Base-by-base conservation (phyloP, 148 eudicot genomes). In the Spergularia marina region DNA sequence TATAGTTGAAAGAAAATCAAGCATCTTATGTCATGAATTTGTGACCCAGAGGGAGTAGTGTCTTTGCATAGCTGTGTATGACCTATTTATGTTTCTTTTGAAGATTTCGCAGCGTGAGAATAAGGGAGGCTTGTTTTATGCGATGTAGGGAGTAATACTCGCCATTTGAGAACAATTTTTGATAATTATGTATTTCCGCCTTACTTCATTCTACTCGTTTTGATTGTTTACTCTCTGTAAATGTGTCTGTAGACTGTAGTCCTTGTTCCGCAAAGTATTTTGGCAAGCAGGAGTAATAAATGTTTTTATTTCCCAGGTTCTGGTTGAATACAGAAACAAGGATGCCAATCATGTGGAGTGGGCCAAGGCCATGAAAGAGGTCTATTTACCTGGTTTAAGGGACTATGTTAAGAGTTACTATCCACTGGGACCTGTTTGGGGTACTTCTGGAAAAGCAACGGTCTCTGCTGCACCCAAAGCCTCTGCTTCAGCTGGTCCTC, bases 381-480 rank as follows among this genome's bases (percentile, higher is more conserved):
- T 95, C 21, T 95, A 89, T 75, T 51, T 89, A 52, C 97, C 97
- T 25, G 96, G 96, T 62, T 82, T 95, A 84, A 86, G 97, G 86
- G 97, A 95, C 79, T 95, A 88, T 79, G 96, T 95, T 76, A 95
- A 95, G 86, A 76, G 82, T 78, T 89, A 83, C 74, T 86, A 92
- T 82, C 94, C 97, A 47, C 81, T 95, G 79, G 99, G 99, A 40
- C 97, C 99, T 9, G 92, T 89, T 49, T 95, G 99, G 99, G 86
- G 91, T 77, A 87, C 89, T 39, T 82, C 88, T 68, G 94, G 94
- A 65, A 91, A 86, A 63, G 74, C 84, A 73, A 72, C 69, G 57
- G 83, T 82, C 68, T 71, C 94, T 74, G 90, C 89, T 77, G 85
- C 91, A 44, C 63, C 86, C 53, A 90, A 89, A 84, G 83, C 91